Evolutionary conservation across 164 flowering plant species (phyloP).

Genomic region (Dillenia turbinata): DNA sequence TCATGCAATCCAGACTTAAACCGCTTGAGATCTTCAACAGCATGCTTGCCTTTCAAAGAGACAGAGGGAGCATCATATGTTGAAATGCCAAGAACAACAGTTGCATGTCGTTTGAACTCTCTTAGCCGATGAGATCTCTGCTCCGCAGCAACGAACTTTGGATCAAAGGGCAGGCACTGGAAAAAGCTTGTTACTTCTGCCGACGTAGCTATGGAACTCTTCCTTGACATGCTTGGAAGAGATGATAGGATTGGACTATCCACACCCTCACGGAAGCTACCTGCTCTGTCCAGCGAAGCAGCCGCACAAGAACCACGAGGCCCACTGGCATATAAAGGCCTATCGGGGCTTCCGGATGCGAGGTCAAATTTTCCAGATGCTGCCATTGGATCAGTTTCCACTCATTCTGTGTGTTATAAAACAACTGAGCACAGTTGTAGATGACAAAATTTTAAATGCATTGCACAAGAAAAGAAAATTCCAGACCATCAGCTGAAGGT

Average conservation of each 20-base stretch:
- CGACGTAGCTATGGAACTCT: conserved; percentile 36
- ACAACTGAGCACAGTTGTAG: conserved; percentile 27
- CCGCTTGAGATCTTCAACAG: conserved; percentile 62
- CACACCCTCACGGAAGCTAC: conserved; percentile 66
- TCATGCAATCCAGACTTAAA: conserved; percentile 51
- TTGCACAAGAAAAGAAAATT: conserved; percentile 25
- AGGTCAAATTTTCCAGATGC: conserved; percentile 63
- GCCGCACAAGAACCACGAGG: conserved; percentile 54
- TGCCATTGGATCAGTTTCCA: conserved; percentile 55
- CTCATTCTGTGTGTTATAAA: conserved; percentile 19
- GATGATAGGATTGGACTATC: conserved; percentile 54
- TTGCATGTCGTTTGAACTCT: conserved; percentile 45
- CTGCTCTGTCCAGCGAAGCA: conserved; percentile 57
- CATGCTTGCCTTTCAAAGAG: conserved; percentile 46
- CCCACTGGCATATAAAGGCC: conserved; percentile 50
- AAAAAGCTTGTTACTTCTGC: conserved; percentile 53
- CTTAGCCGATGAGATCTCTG: conserved; percentile 53
- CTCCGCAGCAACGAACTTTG: conserved; percentile 46
- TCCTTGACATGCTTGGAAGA: conserved; percentile 61
- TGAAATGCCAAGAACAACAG: conserved; percentile 52
- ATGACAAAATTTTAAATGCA: conserved; percentile 27
- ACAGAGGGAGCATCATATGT: conserved; percentile 46
- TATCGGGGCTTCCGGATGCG: conserved; percentile 71
- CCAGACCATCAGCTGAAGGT: not conserved
- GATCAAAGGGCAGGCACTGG: conserved; percentile 56